Evolutionary conservation across 2,329 filamentous ascomycete species (phyloP), one percentile per base, ranked within the genome.

Genomic region (Venturia pyrina): DNA sequence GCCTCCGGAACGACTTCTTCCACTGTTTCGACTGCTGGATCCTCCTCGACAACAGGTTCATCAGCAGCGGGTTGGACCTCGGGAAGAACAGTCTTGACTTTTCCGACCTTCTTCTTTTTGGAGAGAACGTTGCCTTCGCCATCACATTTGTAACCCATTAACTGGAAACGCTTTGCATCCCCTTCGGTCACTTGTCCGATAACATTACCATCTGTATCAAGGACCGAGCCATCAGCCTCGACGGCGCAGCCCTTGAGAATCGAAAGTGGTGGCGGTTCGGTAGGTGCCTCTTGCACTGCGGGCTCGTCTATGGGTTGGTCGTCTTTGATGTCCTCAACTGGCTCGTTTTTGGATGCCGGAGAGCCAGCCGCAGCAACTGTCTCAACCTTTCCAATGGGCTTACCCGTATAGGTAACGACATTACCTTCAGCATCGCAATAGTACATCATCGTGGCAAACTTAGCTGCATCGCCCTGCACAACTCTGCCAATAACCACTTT

Each of bases 131-230:
- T 85, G 24, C 85, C 86, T 73, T 87, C 79, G 67, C 81, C 82
- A 69, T 88, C 87, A 69, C 87, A 78, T 74, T 87, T 88, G 77
- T 86, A 87, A 67, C 86, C 81, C n/a, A 87, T 83, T 68, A 85
- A 87, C 68, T 87, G 84, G 17, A 81, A 59, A 15, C 40, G 48
- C 37, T 21, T 75, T 17, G 87, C 74, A 64, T 88, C 82, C 53
- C 87, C 87, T 68, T 83, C 81, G 48, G 74, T 72, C 56, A 84
- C 79, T 70, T 82, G 79, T 40, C 81, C 82, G 69, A 84, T 82
- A 7, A 78, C 74, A 67, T 84, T 82, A 32, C 82, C 81, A 63
- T 82, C 81, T 69, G 82, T 80, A 69, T 81, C 78, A 43, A 82
- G 75, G 63, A 82, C 76, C 69, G 80, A 76, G 59, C 82, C 82